Base-by-base conservation (phyloP, 257 asterid genomes). In the Salvia miltiorrhiza region DNA sequence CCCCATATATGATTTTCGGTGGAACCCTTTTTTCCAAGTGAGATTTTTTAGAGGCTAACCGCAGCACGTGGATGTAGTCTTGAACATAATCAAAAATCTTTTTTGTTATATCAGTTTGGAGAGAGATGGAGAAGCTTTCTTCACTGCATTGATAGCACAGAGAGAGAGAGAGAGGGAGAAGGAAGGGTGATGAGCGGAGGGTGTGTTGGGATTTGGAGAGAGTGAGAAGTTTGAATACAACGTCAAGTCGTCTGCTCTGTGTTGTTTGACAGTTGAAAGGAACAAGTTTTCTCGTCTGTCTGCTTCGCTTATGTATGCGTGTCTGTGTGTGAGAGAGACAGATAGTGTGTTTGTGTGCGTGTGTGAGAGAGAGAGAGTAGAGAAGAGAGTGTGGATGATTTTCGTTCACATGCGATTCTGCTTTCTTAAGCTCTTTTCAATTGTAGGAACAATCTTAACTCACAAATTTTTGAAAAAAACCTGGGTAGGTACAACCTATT, bases 1-100 rank as follows among this genome's bases (percentile, higher is more conserved):
- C 17, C 90, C 90, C 95, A 87, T 85, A 3, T 39, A 5, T 2
- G 50, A 6, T 39, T 4, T 1, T 30, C 4, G 4, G 35, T 4
- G 4, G 35, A 30, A 30, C 35, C 35, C 35, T 4, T 30, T 30
- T 30, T 30, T 30, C 35, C 20, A 54, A 54, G n/a, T 47, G 23
- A 5, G 53, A 47, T 47, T 16, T 47, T n/a, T 16, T n/a, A 45
- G 65, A 9, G n/a, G 16, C 14, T 26, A 4, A 24, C 11, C 3
- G 33, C 17, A 11, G 11, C 10, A 10, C 7, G 37, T 4, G 32
- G 39, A 37, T 19, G 35, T 0, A 9, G 30, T 17, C 1, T 17
- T 17, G 48, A 59, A 49, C 28, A 20, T 19, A 49, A 19, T 49
- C 26, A 19, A 2, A 14, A 8, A 2, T 10, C 3, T 9, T 35